phyloP scores from a whole-genome alignment of 495 filamentous ascomycete genomes.

The Letharia lupina region DNA sequence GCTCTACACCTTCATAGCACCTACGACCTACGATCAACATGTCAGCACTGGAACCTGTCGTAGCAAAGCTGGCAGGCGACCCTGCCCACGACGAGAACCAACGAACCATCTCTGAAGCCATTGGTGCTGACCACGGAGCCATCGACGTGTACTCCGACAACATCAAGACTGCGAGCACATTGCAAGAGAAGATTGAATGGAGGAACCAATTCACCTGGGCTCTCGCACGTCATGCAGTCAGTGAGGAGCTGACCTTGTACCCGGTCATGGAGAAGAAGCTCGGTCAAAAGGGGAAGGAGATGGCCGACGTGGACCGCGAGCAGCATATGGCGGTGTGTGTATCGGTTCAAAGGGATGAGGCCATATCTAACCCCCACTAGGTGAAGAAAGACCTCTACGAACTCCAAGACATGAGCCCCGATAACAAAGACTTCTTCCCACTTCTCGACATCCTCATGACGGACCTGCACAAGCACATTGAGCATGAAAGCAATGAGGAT shows the following conservation, averaged over 20 bases:
- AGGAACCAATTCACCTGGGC: conserved; percentile 67
- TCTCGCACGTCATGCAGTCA: conserved; percentile 56
- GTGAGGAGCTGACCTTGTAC: conserved; percentile 63
- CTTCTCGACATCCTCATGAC: conserved; percentile 14
- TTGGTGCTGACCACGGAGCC: conserved; percentile 57
- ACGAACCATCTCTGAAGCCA: conserved; percentile 42
- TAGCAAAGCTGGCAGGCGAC: not conserved
- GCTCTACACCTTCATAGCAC: not conserved
- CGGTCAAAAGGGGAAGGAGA: conserved; percentile 37
- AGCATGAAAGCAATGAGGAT: conserved; percentile 17
- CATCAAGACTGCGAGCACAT: conserved; percentile 42
- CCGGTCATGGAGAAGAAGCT: conserved; percentile 56
- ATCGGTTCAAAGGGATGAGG: conserved; percentile 10
- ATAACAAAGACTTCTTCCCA: conserved; percentile 10
- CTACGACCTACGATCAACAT: not conserved
- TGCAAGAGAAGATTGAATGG: conserved; percentile 43
- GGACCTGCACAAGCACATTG: conserved; percentile 16
- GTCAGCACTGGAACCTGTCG: not conserved
- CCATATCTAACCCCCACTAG: not conserved
- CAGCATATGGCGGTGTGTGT: conserved; percentile 47
- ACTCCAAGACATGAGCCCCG: conserved; percentile 13
- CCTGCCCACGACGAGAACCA: conserved; percentile 3
- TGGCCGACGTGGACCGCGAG: conserved; percentile 52
- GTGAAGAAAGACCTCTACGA: conserved; percentile 20
- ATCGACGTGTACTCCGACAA: conserved; percentile 51